Conservation (phyloP, 305 asterid genomes). For the Galium porrigens region DNA sequence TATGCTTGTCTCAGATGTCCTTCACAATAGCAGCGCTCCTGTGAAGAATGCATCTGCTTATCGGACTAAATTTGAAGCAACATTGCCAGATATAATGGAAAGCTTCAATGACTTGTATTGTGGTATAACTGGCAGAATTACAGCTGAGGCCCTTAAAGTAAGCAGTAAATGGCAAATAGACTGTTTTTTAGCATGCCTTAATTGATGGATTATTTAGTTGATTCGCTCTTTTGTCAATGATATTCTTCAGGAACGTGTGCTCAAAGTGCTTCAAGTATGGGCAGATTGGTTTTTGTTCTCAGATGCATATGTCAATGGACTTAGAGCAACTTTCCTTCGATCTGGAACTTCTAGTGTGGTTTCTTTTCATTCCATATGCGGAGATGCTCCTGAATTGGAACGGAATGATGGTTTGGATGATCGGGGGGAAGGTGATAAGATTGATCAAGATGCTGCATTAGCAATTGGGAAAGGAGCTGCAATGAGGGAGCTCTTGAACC, state of each 20-base stretch:
- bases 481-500: conserved; percentile 53
- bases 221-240: conserved; percentile 12
- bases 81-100: conserved; percentile 75
- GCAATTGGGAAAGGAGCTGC: conserved; percentile 94
- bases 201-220: conserved; percentile 5
- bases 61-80: conserved; percentile 84
- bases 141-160: conserved; percentile 96
- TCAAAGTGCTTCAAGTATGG: conserved; percentile 93
- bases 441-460: conserved; percentile 67
- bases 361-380: conserved; percentile 78
- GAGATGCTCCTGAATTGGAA: conserved; percentile 74
- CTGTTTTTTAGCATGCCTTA: background rate
- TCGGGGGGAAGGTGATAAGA: conserved; percentile 30
- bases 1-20: conserved; percentile 96
- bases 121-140: conserved; percentile 84
- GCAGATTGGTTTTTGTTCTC: conserved; percentile 94
- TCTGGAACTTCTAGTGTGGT: conserved; percentile 67
- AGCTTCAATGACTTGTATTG: conserved; percentile 91
- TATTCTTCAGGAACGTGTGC: conserved; percentile 61
- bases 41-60: conserved; percentile 95
- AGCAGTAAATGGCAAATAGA: conserved; percentile 10
- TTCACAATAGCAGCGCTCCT: conserved; percentile 96
- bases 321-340: conserved; percentile 85
- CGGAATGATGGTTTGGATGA: conserved; percentile 45
- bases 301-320: conserved; percentile 81